phyloP scores from a whole-genome alignment of 73 alveolate species.

The Paramecium octaurelia region DNA sequence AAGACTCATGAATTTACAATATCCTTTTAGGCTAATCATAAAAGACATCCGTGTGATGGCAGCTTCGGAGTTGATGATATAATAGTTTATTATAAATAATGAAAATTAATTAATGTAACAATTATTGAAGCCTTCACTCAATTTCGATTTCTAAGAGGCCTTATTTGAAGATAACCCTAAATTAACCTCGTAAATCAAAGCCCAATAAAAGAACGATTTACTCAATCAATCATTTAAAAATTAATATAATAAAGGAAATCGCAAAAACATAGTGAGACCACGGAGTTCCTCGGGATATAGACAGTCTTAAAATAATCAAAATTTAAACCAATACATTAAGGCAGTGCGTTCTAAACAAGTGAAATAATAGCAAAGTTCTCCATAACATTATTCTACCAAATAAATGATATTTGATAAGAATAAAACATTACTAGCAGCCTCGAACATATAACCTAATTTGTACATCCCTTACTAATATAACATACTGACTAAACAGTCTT shows the following conservation, averaged over 20 bases:
- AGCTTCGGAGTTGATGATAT: constrained; percentile 24
- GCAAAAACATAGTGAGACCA: background rate
- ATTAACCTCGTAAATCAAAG: background rate
- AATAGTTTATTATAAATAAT: constrained; percentile 33
- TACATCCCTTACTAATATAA: background rate
- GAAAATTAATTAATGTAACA: background rate
- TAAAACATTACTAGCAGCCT: background rate
- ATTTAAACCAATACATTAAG: background rate
- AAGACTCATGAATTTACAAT: background rate
- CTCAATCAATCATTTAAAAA: background rate
- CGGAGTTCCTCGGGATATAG: background rate
- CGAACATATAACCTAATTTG: background rate
- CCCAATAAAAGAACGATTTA: background rate
- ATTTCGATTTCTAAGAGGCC: background rate
- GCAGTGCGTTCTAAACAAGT: background rate
- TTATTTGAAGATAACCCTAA: background rate
- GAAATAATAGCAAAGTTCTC: background rate
- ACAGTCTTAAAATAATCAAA: background rate
- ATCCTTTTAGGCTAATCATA: background rate
- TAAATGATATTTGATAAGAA: background rate
- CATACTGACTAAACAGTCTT: background rate
- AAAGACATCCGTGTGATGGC: constrained; percentile 9
- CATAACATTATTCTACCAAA: background rate
- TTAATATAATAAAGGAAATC: background rate
- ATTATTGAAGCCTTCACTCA: background rate